Evolutionary conservation across 139 green algal species (phyloP), one percentile per base, ranked within the genome.

Genomic region (Limnomonas spitsbergensis): DNA sequence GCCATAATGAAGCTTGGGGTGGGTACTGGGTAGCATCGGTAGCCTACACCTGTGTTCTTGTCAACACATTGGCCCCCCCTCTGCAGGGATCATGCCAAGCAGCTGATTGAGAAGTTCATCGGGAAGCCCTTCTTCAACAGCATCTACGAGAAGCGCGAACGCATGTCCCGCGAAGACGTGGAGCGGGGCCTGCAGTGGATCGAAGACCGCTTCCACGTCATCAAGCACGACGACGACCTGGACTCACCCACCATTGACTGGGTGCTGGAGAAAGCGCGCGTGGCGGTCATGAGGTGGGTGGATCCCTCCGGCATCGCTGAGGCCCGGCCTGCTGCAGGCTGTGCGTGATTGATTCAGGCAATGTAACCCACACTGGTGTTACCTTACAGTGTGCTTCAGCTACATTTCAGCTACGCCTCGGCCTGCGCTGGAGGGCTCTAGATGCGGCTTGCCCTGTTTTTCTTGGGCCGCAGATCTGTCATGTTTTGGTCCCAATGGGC

Each of bases 181-280:
- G 20, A 29, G 47, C 14, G 20, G 14, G 47, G 47, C 20, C 47
- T 74, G 14, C 29, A 42, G 35, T 74, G 29, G 4, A 29, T 74
- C 6, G 36, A 47, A 31, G 36, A 74, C 35, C 68, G 26, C 36
- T 74, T 74, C 29, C 24, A 39, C 36, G 24, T 74, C 4, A 74
- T 74, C 68, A 74, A 32, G 68, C 36, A 32, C 24, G 68, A 53
- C 35, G 29, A 42, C 36, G 68, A 74, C 35, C 92, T 97, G 27
- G 80, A 88, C 56, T 78, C 95, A 38, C 95, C 95, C 14, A 92
- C 73, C 40, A 89, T 99, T 29, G 95, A 98, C 73, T 99, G 93
- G 93, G 86, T 99, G 42, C 86, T 99, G 14, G 85, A 93, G 36
- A 85, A 92, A n/a, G 95, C 94, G 6, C 68, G 79, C 2, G 84